Conservation (phyloP, 768 basidiomycete genomes). For the Leccinum barrowsii region DNA sequence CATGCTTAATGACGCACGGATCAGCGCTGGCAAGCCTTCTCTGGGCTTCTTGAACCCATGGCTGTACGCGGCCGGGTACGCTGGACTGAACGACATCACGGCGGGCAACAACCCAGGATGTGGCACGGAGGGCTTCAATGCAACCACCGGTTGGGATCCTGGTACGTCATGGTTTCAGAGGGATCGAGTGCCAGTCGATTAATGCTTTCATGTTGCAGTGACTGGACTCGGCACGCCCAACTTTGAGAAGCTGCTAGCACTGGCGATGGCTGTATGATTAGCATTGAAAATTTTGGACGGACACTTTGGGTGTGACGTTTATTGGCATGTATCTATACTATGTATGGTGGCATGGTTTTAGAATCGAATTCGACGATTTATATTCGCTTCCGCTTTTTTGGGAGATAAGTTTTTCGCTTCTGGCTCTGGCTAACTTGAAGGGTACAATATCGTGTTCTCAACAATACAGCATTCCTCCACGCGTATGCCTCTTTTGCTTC, state of each 20-base stretch:
- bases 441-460: too few species aligned
- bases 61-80: constrained; percentile 39
- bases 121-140: constrained; percentile 63
- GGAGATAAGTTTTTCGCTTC: not conserved
- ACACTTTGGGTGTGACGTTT: not conserved
- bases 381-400: not conserved
- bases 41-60: constrained; percentile 69
- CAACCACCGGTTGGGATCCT: constrained; percentile 57
- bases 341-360: not conserved
- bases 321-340: not conserved
- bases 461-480: too few species aligned
- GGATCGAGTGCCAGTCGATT: not conserved
- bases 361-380: not conserved
- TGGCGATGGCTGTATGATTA: constrained; percentile 29
- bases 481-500: too few species aligned
- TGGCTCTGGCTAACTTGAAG: too few species aligned
- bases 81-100: constrained; percentile 55
- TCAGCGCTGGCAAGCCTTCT: constrained; percentile 38
- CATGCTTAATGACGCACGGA: constrained; percentile 61
- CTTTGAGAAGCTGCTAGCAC: constrained; percentile 42
- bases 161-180: constrained; percentile 32
- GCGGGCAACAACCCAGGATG: constrained; percentile 56
- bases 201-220: constrained; percentile 29
- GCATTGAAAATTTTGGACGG: not conserved
- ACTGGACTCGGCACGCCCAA: constrained; percentile 57